Base-by-base conservation (phyloP, 176 grass and related monocot species). In the Aechmea fasciata region DNA sequence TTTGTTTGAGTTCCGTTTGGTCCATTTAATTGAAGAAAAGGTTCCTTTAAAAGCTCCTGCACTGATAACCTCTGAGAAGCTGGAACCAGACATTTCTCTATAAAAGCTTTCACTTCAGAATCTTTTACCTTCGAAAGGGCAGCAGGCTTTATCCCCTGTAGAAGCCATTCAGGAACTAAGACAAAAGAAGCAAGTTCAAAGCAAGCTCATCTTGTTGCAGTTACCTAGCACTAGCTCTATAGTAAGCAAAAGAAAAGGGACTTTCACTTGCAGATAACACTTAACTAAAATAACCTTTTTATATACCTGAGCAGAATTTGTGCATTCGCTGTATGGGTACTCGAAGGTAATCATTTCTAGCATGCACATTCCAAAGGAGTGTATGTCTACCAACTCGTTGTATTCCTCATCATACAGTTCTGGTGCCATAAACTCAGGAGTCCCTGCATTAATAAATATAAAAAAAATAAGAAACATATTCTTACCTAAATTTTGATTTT, bases 341-440 rank as follows among this genome's bases (percentile, higher is more conserved):
- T 88, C 86, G 69, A 79, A 70, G 17, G 86, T 88, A 68, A 88
- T 65, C 69, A 87, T 73, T 71, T 87, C 85, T 10, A 87, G 81
- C 80, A 87, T 88, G 47, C 82, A 84, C 81, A 88, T 78, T 20
- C 86, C 86, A 29, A 84, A 88, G 17, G 86, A 88, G 73, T 88
- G 84, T 75, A 84, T 81, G 62, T 83, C 85, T 13, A 83, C 85
- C 47, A 83, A 69, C 51, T 87, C 77, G 52, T 71, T 87, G 20
- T 87, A 87, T 52, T 84, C 20, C 59, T 73, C 75, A 41, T 71
- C 79, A 22, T 81, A 84, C 2, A 84, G 53, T 65, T 88, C 82
- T 47, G 81, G 86, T 57, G 86, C 81, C 86, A 88, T 84, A 64
- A 88, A 88, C 48, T 84, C 86, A 51, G 80, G 65, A 4, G 81